Conservation (phyloP, 345 rosid genomes). For the rapeseed (Brassica napus) region DNA sequence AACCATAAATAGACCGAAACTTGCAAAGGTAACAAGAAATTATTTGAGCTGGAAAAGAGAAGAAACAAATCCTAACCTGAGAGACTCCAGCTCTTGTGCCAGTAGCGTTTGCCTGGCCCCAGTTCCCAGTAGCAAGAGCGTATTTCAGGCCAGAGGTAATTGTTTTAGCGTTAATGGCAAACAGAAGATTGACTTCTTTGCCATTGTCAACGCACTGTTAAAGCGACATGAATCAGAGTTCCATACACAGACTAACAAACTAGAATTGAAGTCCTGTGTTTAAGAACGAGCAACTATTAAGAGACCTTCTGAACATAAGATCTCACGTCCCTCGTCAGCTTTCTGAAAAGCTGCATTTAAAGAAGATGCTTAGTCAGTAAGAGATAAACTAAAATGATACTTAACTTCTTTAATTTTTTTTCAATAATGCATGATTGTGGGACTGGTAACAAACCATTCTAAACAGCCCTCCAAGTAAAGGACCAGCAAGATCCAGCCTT, state of each 20-base stretch:
- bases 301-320: conserved; percentile 94
- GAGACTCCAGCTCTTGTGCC: conserved; percentile 99
- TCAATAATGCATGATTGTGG: not conserved
- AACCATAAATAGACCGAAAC: not conserved
- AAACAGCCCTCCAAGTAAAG: conserved; percentile 93
- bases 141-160: conserved; percentile 97
- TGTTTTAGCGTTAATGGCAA: conserved; percentile 96
- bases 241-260: conserved; percentile 25
- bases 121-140: conserved; percentile 97
- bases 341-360: conserved; percentile 80
- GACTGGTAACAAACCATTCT: conserved; percentile 66
- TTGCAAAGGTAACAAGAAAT: too few relatives aligned
- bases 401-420: not conserved
- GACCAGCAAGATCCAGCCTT: conserved; percentile 99
- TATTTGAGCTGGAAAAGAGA: not conserved
- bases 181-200: conserved; percentile 94
- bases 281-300: conserved; percentile 24
- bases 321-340: conserved; percentile 92
- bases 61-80: conserved; percentile 58
- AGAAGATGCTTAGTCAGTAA: conserved; percentile 17
- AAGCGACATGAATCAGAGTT: conserved; percentile 20
- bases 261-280: not conserved
- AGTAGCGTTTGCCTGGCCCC: conserved; percentile 99
- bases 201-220: conserved; percentile 92
- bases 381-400: conserved; percentile 1